Percentiles rank a stretch among this genome's conserved stretches.
These are phyloP conservation scores for Apiotrichum gamsii DNA, from an alignment of 1,284 basidiomycete species.

Conservation along the genomic window DNA sequence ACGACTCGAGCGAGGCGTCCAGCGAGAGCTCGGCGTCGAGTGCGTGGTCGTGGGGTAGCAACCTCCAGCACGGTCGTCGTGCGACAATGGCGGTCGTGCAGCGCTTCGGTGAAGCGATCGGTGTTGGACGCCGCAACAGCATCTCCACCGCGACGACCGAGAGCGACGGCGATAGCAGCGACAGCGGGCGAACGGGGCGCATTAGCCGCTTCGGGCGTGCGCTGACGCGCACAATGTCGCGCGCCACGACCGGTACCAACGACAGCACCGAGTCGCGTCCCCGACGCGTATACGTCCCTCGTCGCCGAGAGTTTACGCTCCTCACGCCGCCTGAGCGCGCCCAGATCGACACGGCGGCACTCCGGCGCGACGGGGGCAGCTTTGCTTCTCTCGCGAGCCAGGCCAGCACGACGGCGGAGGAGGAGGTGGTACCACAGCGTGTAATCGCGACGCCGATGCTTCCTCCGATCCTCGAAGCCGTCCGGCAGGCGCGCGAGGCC, in stretches of 20 bases:
- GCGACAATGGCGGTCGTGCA: constrained; percentile 39
- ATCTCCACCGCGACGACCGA: constrained; percentile 1
- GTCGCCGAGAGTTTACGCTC: constrained; percentile 56
- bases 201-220: constrained; percentile 11
- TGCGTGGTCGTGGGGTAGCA: constrained; percentile 33
- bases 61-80: constrained; percentile 32
- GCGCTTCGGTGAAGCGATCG: constrained; percentile 39
- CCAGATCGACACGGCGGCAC: too few species aligned
- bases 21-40: constrained; percentile 25
- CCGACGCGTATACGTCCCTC: constrained; percentile 32
- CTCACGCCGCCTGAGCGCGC: constrained; percentile 17
- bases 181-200: constrained; percentile 8
- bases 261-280: constrained; percentile 25
- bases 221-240: constrained; percentile 13
- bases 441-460: constrained; percentile 58
- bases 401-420: too few species aligned
- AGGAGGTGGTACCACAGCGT: constrained; percentile 28
- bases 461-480: constrained; percentile 53
- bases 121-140: constrained; percentile 34
- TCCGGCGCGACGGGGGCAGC: too few species aligned
- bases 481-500: constrained; percentile 52
- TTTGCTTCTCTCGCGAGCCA: not conserved
- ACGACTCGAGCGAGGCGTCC: constrained; percentile 23
- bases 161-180: constrained; percentile 9
- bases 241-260: constrained; percentile 12